Evolutionary conservation across 176 grass and related monocot species (phyloP), one percentile per base, ranked within the genome.

Genomic region (Hyparrhenia diplandra): DNA sequence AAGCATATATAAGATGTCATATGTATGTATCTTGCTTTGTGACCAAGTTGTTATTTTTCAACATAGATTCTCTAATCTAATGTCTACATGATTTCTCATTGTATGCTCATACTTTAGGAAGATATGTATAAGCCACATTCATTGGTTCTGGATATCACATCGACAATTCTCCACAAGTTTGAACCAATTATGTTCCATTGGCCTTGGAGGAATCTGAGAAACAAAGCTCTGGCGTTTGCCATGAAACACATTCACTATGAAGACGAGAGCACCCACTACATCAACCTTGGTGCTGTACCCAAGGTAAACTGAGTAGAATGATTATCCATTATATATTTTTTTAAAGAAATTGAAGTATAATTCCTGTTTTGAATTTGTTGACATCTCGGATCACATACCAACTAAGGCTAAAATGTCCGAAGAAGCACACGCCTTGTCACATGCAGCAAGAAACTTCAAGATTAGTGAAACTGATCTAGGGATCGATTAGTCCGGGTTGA

Each of bases 231-330:
- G 64, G 51, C 73, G 29, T 83, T 63, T 79, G 86, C 60, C 31
- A 92, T 98, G 42, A 59, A 87, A 67, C 95, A 98, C 67, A 76
- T 98, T 86, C 95, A 94, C 81, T 98, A 98, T 84, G 95, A 98
- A 87, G 95, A 98, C 82, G 95, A 91, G 75, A 89, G 88, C 84
- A 98, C 90, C 41, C 81, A 88, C 78, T 98, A 98, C 71, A 82
- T 94, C 76, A 91, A 88, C 84, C 87, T 94, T 76, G 95, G 92
- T 90, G 85, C 84, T 60, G 95, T 98, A 60, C 89, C 89, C 88
- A 98, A 98, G 92, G 95, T 94, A 90, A 80, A 28, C 13, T 65
- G 82, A 85, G 62, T 46, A 46, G 13, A 46, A 46, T 46, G 43
- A 16, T 46, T 46, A 46, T 46, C 5, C 2, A 3, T 41, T 41